Evolutionary conservation across 768 basidiomycete species (phyloP), one percentile per base, ranked within the genome.

Genomic region (Boletus rubescentipes): DNA sequence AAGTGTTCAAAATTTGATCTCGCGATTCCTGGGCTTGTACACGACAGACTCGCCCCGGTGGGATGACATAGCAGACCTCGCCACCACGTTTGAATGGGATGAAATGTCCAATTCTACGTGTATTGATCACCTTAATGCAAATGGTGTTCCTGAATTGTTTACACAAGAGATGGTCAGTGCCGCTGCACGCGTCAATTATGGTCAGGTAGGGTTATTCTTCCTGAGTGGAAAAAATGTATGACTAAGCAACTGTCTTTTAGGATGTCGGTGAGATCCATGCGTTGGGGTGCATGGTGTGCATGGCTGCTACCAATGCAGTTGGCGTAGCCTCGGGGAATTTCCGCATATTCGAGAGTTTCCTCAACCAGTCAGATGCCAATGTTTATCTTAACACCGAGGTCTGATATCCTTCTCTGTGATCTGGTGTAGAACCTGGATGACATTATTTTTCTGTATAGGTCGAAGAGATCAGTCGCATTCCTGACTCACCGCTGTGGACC

Each of bases 111-210:
- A 77, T 9, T 77, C 77, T 45, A 82, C 80, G 9, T 82, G 82
- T 0, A 69, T 73, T 11, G 82, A 85, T 10, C 89, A 82, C 67
- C 77, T 89, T 38, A 67, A 73, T 11, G 61, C 70, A 11, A 74
- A 81, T 16, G 83, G 82, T 20, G 76, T 94, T 35, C 72, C 79
- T 30, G 65, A 75, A 37, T 73, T 73, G 43, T 96, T 85, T 72
- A 74, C 81, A 5, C 72, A 72, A 26, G 94, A 98, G 71, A 71
- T 95, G 42, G 77, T 93, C 31, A 91, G 92, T 49, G 88, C 83
- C 4, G 83, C 86, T 2, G 89, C 90, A 9, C 79, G 92, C 36
- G 89, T 91, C 37, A 94, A 93, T 67, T 93, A 93, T 62, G 87
- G 86, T 46, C 87, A 89, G 75, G 86, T 86, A 52, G 18, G 69